Conservation (phyloP, 345 rosid species). For the Ceriops zippeliana region DNA sequence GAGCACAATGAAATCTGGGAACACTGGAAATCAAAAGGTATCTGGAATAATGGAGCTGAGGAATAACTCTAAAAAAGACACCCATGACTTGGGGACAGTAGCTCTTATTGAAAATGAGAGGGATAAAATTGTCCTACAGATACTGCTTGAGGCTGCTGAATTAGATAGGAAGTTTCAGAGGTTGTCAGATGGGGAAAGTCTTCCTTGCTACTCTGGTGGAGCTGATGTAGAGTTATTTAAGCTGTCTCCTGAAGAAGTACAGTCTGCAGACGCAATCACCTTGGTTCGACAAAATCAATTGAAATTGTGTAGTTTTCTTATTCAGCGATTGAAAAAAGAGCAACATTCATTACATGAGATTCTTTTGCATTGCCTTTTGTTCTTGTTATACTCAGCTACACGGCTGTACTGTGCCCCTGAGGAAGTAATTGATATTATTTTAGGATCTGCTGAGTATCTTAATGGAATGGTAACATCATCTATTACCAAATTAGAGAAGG, state of each 20-base stretch:
- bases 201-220: slow-evolving; percentile 30
- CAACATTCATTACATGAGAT: slow-evolving; percentile 68
- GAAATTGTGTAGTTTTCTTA: slow-evolving; percentile 55
- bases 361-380: slow-evolving; percentile 66
- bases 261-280: slow-evolving; percentile 66
- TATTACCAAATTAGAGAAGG: slow-evolving; percentile 48
- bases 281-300: slow-evolving; percentile 77
- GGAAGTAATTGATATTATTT: slow-evolving; percentile 53
- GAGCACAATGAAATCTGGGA: slow-evolving; percentile 18
- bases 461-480: slow-evolving; percentile 48
- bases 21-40: slow-evolving; percentile 24
- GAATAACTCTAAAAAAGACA: slow-evolving; percentile 31
- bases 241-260: slow-evolving; percentile 48
- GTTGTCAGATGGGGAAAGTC: slow-evolving; percentile 32
- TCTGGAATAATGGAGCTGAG: slow-evolving; percentile 28
- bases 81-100: slow-evolving; percentile 39
- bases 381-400: slow-evolving; percentile 65
- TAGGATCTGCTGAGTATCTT: slow-evolving; percentile 58
- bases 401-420: slow-evolving; percentile 56
- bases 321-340: slow-evolving; percentile 51
- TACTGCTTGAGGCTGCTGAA: slow-evolving; percentile 72
- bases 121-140: slow-evolving; percentile 64
- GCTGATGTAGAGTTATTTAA: slow-evolving; percentile 42
- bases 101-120: slow-evolving; percentile 58
- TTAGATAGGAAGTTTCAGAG: slow-evolving; percentile 50